phyloP scores from a whole-genome alignment of 2,329 filamentous ascomycete species.

The Hymenoscyphus linearis region DNA sequence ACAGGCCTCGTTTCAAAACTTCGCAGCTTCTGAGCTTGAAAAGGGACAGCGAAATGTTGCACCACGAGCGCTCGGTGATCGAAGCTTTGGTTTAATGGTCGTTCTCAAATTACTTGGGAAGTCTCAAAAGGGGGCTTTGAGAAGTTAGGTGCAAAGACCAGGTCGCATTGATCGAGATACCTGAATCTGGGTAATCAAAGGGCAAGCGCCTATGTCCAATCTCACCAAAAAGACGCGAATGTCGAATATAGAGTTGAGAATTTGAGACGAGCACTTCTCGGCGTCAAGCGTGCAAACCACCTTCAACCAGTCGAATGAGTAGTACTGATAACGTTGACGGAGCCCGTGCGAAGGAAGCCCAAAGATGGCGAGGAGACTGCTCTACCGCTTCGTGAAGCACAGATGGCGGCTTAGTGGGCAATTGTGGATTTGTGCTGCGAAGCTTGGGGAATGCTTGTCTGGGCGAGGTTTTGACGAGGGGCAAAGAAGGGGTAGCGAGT shows the following conservation, averaged over 20 bases:
- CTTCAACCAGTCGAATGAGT: background rate
- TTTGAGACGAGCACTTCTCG: constrained; percentile 10
- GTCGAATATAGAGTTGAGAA: constrained; percentile 21
- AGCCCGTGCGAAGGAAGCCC: constrained; percentile 11
- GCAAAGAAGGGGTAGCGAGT: background rate
- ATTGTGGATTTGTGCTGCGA: background rate
- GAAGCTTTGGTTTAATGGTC: constrained; percentile 13
- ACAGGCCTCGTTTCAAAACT: constrained; percentile 4
- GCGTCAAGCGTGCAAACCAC: constrained; percentile 7
- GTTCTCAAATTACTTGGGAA: background rate
- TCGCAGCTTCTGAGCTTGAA: constrained; percentile 12
- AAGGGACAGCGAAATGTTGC: constrained; percentile 11
- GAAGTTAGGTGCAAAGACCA: constrained; percentile 11
- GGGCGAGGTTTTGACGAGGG: constrained; percentile 12
- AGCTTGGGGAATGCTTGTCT: constrained; percentile 7
- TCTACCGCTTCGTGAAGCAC: background rate
- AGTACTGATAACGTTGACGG: constrained; percentile 7
- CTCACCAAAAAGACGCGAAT: constrained; percentile 10
- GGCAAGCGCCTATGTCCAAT: constrained; percentile 12
- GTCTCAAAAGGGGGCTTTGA: background rate
- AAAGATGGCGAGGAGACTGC: background rate
- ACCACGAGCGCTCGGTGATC: constrained; percentile 15
- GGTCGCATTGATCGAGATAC: constrained; percentile 20
- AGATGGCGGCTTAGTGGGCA: background rate
- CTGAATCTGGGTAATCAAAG: constrained; percentile 8